Evolutionary conservation across 2,329 filamentous ascomycete genomes (phyloP), one percentile per base, ranked within the genome.

Genomic region (Stachybotrys chlorohalonatus): DNA sequence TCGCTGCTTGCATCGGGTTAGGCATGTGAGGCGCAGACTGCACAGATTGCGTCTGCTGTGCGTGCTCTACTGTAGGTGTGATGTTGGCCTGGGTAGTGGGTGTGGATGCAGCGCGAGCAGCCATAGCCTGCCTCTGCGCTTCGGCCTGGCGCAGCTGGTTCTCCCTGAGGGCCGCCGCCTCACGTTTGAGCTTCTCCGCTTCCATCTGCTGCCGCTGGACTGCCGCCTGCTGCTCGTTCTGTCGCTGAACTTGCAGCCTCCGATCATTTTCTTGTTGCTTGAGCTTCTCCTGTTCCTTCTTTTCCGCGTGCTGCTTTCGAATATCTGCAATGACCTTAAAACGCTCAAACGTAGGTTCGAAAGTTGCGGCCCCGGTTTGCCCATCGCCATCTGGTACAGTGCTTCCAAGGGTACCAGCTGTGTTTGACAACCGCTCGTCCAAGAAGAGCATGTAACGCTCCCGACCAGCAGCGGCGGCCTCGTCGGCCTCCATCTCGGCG

Each of bases 311-410:
- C 48, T 89, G 83, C 54, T 82, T 76, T 66, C 86, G 89, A 62
- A 96, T 95, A 55, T 89, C 88, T 55, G 90, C 90, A 48, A 99
- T 82, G 1, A 90, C 84, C 74, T 96, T 96, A 71, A 96, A 97
- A 45, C 89, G 84, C 62, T 94, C 91, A 67, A 97, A 96, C 31
- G 87, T 83, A 42, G 87, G 85, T 67, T 95, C 90, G 63, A 95
- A 95, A 3, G 86, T 80, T n/a, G 84, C 79, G 6, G 81, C 80
- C 17, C 83, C 86, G 45, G 84, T 82, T 58, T 89, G 84, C 8
- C 84, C 86, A 65, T 95, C 91, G 17, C 81, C 83, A 56, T 89
- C 86, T n/a, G 82, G 71, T 39, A 80, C 79, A 11, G 77, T 72
- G 3, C 78, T 78, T 55, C 80, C 78, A 56, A 83, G 80, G 7